Conservation (phyloP, 176 grass and related monocot species). For the Avena atlantica region DNA sequence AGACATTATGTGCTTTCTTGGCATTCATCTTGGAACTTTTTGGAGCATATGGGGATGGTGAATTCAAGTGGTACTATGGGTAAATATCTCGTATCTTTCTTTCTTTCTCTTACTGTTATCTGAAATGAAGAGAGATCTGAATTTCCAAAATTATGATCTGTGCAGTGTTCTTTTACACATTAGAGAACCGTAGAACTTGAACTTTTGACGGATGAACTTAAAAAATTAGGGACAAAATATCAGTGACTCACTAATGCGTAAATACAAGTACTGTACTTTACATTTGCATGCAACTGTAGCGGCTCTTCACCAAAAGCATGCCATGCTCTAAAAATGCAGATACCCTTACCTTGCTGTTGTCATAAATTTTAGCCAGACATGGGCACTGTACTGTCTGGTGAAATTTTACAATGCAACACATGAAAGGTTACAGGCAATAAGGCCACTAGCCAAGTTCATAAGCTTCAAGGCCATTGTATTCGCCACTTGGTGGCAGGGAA, state of each 20-base stretch:
- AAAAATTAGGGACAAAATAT: background rate
- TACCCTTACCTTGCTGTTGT: constrained; percentile 84
- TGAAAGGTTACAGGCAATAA: constrained; percentile 71
- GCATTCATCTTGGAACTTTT: constrained; percentile 81
- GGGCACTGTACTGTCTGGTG: constrained; percentile 92
- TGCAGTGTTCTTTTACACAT: background rate
- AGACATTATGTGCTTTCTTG: constrained; percentile 81
- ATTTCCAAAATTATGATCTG: background rate
- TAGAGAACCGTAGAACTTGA: background rate
- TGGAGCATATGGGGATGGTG: constrained; percentile 79
- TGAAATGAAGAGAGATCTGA: background rate
- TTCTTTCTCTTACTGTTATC: background rate
- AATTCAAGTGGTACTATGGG: constrained; percentile 97
- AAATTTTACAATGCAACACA: constrained; percentile 86
- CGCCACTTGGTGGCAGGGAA: constrained; percentile 95
- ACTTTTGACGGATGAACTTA: background rate
- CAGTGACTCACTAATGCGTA: too few species aligned
- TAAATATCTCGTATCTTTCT: constrained; percentile 29
- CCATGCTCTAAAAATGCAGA: constrained; percentile 46
- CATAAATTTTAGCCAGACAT: constrained; percentile 95
- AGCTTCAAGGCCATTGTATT: constrained; percentile 99
- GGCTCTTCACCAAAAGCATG: background rate
- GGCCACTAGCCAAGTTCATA: constrained; percentile 91
- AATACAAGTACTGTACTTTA: background rate
- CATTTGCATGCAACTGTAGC: background rate